Base-by-base conservation (phyloP, 1,139 yeast genomes). In the Saccharomyces hybrid region DNA sequence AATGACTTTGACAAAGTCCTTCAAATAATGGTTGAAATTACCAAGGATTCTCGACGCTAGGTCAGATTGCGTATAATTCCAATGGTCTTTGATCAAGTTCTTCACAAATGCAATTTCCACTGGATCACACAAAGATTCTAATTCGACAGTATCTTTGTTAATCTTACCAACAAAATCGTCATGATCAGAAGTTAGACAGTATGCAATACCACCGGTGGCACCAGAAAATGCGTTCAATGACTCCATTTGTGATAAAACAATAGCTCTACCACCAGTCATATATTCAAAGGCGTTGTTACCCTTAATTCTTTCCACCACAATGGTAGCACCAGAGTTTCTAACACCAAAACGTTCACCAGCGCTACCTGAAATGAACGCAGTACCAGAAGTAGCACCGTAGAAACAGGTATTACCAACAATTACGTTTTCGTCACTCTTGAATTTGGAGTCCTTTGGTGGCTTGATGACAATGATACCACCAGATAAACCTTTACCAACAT, bases 231-330 rank as follows among this genome's bases (percentile, higher is more conserved):
- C 98, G 72, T 93, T 93, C 77, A 90, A 87, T 63, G 98, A 84
- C 57, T 97, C 98, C 67, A 96, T 88, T 55, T 84, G 75, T 52
- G 98, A 97, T 63, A 93, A 80, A 53, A 93, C 89, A 69, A 93
- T 88, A 58, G 93, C 96, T 67, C 98, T 84, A 71, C 99, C 99
- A 72, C 99, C 98, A 66, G 98, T 90, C 99, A 93, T 93, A 77
- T 93, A 93, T 74, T 93, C 99, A 77, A 97, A 93, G 55, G 99
- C 98, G 72, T 93, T 97, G 71, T 91, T 97, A 77, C 99, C 99
- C 61, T 89, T 86, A 55, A 73, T 68, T 70, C 97, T 97, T 75
- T 93, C 99, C 61, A 89, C 90, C 60, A 93, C 98, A 61, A 96
- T 95, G 57, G 86, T 86, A 47, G 98, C 98, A 73, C 99, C 99